These are phyloP conservation scores for Pilaira anomala DNA, from an alignment of 192 early-diverging fungal genomes.

Conservation along the genomic window DNA sequence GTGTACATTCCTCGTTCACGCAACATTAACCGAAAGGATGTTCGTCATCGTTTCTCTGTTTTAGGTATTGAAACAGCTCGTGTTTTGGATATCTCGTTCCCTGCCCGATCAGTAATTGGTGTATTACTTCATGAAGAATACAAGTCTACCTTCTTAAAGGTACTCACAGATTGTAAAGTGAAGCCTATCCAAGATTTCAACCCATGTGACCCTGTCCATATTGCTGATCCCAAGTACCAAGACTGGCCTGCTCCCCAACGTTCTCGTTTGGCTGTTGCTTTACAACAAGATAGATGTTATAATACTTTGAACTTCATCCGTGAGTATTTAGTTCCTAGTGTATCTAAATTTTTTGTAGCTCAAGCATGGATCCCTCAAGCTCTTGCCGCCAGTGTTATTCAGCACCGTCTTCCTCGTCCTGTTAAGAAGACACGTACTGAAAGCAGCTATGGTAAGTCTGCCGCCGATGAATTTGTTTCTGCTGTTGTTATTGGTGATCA, in stretches of 20 bases:
- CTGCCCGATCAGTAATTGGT: neutral
- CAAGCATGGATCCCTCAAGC: too few species aligned
- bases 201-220: neutral
- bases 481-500: too few species aligned
- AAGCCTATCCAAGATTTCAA: neutral
- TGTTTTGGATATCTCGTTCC: slow-evolving; percentile 22
- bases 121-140: slow-evolving; percentile 20
- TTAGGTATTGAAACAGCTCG: slow-evolving; percentile 1
- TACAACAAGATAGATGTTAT: neutral
- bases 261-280: neutral
- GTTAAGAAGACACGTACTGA: too few species aligned
- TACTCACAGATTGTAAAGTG: neutral
- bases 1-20: neutral
- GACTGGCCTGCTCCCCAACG: neutral
- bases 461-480: too few species aligned
- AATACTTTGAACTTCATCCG: neutral
- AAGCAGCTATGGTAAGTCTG: too few species aligned
- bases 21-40: neutral
- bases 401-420: too few species aligned
- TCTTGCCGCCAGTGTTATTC: too few species aligned
- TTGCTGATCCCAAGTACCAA: slow-evolving; percentile 21
- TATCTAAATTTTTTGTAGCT: too few species aligned
- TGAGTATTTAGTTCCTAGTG: neutral
- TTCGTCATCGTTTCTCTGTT: neutral
- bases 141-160: neutral